Percentiles rank a stretch among this genome's conserved stretches.
These are phyloP conservation scores for Suhomyces yuchorum DNA, from an alignment of 1,139 yeast genomes.

Conservation along the genomic window DNA sequence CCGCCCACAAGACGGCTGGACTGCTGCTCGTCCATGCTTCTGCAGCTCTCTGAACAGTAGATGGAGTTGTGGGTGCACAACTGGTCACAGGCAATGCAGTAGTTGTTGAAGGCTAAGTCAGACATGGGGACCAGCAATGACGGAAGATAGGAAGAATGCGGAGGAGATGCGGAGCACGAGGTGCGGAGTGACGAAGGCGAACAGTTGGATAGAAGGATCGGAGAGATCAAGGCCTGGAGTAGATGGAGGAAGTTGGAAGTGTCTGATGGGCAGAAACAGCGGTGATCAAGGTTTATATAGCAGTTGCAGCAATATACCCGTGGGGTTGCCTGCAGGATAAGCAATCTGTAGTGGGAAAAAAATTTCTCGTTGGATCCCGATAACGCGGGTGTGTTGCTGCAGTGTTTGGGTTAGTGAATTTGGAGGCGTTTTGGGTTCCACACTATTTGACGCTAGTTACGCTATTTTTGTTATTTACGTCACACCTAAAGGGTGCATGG, in stretches of 20 bases:
- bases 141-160: not conserved
- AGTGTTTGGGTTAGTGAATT: not conserved
- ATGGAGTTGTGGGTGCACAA: conserved; percentile 53
- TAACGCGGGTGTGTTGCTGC: conserved; percentile 5
- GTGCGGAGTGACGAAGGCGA: too few relatives aligned
- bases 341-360: conserved; percentile 8
- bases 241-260: not conserved
- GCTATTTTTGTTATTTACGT: conserved; percentile 1
- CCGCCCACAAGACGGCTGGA: conserved; percentile 13
- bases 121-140: conserved; percentile 24
- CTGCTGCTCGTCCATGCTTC: conserved; percentile 42
- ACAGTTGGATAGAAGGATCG: not conserved
- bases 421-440: not conserved
- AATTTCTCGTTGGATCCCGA: conserved; percentile 2
- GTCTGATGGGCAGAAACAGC: conserved; percentile 3
- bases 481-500: not conserved
- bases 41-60: conserved; percentile 65
- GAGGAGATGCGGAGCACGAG: too few relatives aligned
- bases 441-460: not conserved
- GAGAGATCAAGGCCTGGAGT: not conserved
- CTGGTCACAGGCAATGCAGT: conserved; percentile 66
- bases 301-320: conserved; percentile 11
- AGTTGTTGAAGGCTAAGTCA: conserved; percentile 61
- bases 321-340: conserved; percentile 5
- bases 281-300: conserved; percentile 13